Conservation (phyloP, 1,284 basidiomycete species). For the Malassezia nana region DNA sequence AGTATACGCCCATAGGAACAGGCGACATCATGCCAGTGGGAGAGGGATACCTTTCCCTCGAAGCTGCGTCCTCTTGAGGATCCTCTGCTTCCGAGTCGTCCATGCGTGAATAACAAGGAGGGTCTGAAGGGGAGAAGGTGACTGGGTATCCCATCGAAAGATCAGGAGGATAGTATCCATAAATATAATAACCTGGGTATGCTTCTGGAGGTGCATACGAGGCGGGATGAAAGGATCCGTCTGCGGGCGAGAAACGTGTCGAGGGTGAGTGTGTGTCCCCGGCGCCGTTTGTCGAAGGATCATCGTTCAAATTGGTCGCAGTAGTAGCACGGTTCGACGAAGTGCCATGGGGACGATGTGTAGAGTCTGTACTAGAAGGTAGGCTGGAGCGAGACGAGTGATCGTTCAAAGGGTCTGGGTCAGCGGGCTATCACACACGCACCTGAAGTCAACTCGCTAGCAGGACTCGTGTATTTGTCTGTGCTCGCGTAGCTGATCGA, state of each 20-base stretch:
- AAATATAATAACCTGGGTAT: slow-evolving; percentile 5
- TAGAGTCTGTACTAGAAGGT: no score
- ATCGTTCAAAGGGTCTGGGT: neutral
- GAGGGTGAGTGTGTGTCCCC: no score
- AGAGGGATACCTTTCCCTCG: neutral
- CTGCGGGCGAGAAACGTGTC: no score
- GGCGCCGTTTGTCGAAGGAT: no score
- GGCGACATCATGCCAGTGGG: neutral
- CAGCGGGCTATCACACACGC: no score
- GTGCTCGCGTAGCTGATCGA: neutral
- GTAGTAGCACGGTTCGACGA: neutral
- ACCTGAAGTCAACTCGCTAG: neutral
- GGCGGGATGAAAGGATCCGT: no score
- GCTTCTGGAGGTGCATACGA: neutral
- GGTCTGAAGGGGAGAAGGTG: neutral
- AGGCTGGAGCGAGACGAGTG: neutral
- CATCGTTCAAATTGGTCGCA: no score
- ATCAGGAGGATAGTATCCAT: slow-evolving; percentile 1
- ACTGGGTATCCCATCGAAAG: neutral
- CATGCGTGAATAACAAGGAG: neutral
- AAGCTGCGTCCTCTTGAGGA: neutral
- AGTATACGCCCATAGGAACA: neutral
- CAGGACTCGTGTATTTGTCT: slow-evolving; percentile 17
- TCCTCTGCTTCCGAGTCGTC: neutral
- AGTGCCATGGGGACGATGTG: neutral